Evolutionary conservation across 2,329 filamentous ascomycete genomes (phyloP), one percentile per base, ranked within the genome.

Genomic region (Microsporum audouinii): DNA sequence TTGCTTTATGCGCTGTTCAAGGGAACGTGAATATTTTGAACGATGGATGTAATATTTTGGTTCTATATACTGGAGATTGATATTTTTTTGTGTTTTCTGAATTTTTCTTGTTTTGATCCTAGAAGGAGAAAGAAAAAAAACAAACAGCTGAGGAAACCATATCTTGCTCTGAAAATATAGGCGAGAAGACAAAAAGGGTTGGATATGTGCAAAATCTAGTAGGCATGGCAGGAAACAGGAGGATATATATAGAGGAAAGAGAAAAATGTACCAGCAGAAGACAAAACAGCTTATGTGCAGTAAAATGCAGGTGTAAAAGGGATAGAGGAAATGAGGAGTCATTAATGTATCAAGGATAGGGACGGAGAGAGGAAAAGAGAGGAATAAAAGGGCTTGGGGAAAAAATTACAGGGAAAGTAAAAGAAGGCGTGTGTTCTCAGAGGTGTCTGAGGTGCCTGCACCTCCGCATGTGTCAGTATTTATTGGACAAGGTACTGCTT

Each of bases 401-500:
- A 36, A 55, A 55, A 34, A 36, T 55, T 55, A 55, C 51, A 55
- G 45, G 27, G 45, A 51, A 51, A 23, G 17, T 36, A 55, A 55
- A 55, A 36, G 51, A 55, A 36, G 51, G 51, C n/a, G 45, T 31
- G 31, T 34, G 45, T 51, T 51, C 45, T 51, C 45, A 51, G 45
- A 51, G 45, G 45, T 12, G 23, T 51, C 45, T 51, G 45, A 51
- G 45, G 45, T 51, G 45, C 45, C 45, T 51, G 45, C 45, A 51
- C 45, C 45, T 51, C 45, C 45, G 45, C 27, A 29, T 51, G 27
- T 51, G 3, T 51, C 31, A n/a, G n/a, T 34, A 7, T 36, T 36
- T 55, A 55, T 10, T 12, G 61, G 29, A 82, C 72, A 23, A 85
- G 66, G 0, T 85, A 71, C 68, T 86, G 82, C 74, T 87, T 86